These are phyloP conservation scores for Clavispora carvajalis DNA, from an alignment of 805 yeast genomes.

Conservation along the genomic window DNA sequence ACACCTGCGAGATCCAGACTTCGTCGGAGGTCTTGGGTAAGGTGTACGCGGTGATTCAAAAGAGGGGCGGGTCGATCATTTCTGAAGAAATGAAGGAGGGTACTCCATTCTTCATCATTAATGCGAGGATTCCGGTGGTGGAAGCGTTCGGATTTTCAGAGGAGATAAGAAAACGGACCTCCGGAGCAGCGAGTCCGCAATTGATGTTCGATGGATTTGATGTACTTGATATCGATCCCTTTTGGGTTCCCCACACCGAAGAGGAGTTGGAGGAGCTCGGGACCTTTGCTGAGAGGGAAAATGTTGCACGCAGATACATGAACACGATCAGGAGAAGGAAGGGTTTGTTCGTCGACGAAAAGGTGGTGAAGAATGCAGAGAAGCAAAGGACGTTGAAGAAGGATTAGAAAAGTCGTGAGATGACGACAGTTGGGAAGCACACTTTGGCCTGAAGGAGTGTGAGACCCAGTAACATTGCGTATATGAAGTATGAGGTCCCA, in stretches of 20 bases:
- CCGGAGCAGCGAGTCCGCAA: conserved; percentile 98
- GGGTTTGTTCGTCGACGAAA: conserved; percentile 86
- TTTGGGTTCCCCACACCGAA: conserved; percentile 98
- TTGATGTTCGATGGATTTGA: conserved; percentile 86
- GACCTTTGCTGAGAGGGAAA: conserved; percentile 86
- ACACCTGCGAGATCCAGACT: conserved; percentile 92
- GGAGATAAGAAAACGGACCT: conserved; percentile 85
- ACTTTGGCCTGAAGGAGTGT: background rate
- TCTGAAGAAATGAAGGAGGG: conserved; percentile 98
- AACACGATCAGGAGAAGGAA: conserved; percentile 76
- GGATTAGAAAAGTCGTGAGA: conserved; percentile 42
- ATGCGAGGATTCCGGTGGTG: conserved; percentile 82
- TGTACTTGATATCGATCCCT: conserved; percentile 86
- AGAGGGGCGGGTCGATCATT: conserved; percentile 75
- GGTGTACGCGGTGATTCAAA: conserved; percentile 90
- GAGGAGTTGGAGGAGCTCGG: conserved; percentile 94
- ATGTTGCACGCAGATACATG: conserved; percentile 84
- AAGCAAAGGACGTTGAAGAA: conserved; percentile 85
- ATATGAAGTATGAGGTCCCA: no score
- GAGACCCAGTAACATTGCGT: background rate
- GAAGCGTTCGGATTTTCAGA: conserved; percentile 97
- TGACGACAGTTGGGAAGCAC: no score
- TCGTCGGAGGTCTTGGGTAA: conserved; percentile 91
- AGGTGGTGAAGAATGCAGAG: conserved; percentile 87
- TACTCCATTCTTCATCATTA: conserved; percentile 88